phyloP scores from a whole-genome alignment of 2,329 filamentous ascomycete species.

The Aspergillus fructus region DNA sequence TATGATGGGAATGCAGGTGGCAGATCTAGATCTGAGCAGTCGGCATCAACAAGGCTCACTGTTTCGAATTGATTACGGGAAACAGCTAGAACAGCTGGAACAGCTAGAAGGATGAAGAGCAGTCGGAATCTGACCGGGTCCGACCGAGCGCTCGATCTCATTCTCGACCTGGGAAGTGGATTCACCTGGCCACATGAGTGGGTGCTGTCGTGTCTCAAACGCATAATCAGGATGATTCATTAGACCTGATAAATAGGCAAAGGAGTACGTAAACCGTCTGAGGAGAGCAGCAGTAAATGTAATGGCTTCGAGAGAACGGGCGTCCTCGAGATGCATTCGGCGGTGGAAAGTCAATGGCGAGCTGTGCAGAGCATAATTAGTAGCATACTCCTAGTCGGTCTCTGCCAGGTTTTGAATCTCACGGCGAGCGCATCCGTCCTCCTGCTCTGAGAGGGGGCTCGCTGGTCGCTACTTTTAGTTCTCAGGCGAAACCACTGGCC shows the following conservation, averaged over 20 bases:
- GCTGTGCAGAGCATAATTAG: no score
- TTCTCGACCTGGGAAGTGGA: constrained; percentile 20
- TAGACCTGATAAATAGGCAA: constrained; percentile 5
- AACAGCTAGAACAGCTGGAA: not conserved
- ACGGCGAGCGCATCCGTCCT: not conserved
- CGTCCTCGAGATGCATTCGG: not conserved
- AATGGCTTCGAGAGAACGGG: no score
- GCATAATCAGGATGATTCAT: constrained; percentile 17
- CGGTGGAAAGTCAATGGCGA: no score
- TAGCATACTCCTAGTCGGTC: not conserved
- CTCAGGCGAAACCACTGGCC: not conserved
- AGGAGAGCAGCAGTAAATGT: no score
- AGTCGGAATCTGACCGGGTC: constrained; percentile 6
- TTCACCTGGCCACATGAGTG: constrained; percentile 15
- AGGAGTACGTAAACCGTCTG: not conserved
- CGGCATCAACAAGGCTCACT: not conserved
- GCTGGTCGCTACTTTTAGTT: no score
- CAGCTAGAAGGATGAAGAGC: not conserved
- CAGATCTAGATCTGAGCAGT: not conserved
- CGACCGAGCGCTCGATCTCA: constrained; percentile 17
- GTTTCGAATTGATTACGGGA: not conserved
- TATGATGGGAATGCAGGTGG: not conserved
- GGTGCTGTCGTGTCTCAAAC: constrained; percentile 22
- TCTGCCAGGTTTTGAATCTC: not conserved
- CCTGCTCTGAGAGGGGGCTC: not conserved